These are phyloP conservation scores for Didymella arachidicola DNA, from an alignment of 2,329 filamentous ascomycete genomes.

Conservation along the genomic window DNA sequence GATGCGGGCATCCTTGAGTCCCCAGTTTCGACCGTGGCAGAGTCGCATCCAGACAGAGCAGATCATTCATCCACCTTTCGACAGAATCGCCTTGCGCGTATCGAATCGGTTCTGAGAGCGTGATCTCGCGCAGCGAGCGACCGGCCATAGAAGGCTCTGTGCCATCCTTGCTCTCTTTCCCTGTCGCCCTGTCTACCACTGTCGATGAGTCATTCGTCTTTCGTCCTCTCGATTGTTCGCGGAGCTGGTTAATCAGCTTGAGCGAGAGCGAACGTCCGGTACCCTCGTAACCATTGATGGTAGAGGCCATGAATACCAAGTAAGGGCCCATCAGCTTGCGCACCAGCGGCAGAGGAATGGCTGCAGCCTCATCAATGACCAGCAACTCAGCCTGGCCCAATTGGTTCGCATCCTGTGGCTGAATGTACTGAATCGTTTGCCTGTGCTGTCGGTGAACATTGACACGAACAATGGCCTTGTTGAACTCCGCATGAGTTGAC, in stretches of 20 bases:
- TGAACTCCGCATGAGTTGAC: constrained; percentile 97
- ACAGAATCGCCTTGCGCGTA: constrained; percentile 91
- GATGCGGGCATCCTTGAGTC: constrained; percentile 84
- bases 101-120: constrained; percentile 90
- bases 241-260: constrained; percentile 95
- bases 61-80: constrained; percentile 94
- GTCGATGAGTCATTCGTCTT: constrained; percentile 64
- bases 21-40: constrained; percentile 77
- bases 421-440: constrained; percentile 98
- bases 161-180: constrained; percentile 63
- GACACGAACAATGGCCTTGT: constrained; percentile 97
- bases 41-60: constrained; percentile 93
- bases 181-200: constrained; percentile 80
- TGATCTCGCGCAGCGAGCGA: constrained; percentile 88
- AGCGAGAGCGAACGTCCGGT: constrained; percentile 93
- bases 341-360: constrained; percentile 91
- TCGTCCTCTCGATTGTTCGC: constrained; percentile 83
- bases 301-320: constrained; percentile 98
- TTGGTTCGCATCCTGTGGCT: constrained; percentile 93
- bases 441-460: constrained; percentile 95
- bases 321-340: constrained; percentile 96
- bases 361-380: constrained; percentile 96
- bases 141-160: constrained; percentile 58
- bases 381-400: constrained; percentile 93
- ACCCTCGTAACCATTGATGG: constrained; percentile 98